Conservation (phyloP, 495 filamentous ascomycete species). For the Hypomontagnella submonticulosa region DNA sequence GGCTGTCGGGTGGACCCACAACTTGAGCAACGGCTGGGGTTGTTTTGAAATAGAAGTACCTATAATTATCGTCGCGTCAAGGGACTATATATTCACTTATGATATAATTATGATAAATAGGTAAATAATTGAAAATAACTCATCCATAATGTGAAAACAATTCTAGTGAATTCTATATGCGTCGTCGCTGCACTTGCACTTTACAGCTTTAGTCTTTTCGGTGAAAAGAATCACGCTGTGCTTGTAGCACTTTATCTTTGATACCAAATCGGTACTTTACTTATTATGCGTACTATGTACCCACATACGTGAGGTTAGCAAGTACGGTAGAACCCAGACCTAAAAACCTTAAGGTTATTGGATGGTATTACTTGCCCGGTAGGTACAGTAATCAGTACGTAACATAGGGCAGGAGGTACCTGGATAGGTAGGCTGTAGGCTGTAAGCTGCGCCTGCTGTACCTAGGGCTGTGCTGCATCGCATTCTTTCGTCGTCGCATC, state of each 20-base stretch:
- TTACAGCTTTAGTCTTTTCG: not conserved
- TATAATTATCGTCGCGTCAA: too few species aligned
- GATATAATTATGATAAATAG: too few species aligned
- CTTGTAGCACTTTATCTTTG: not conserved
- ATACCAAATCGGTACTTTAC: not conserved
- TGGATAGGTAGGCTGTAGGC: conserved; percentile 12
- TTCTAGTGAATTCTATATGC: not conserved
- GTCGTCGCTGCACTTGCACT: not conserved
- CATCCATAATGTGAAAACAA: not conserved
- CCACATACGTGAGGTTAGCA: too few species aligned
- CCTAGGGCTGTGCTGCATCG: conserved; percentile 40
- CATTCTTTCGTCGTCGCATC: conserved; percentile 40
- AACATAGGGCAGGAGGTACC: not conserved
- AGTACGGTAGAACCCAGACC: too few species aligned
- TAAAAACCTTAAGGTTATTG: too few species aligned
- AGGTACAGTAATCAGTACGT: not conserved
- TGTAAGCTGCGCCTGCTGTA: conserved; percentile 17
- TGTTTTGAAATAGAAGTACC: too few species aligned
- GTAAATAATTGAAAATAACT: not conserved
- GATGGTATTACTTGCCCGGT: not conserved
- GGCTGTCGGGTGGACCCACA: not conserved
- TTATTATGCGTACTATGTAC: too few species aligned
- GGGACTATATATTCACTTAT: too few species aligned
- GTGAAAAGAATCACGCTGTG: not conserved
- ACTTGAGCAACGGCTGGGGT: not conserved